A percentile compares a stretch with the other conserved stretches of the same genome.
These are phyloP conservation scores for Candida vartiovaarae DNA, from an alignment of 805 yeast species.

Conservation along the genomic window DNA sequence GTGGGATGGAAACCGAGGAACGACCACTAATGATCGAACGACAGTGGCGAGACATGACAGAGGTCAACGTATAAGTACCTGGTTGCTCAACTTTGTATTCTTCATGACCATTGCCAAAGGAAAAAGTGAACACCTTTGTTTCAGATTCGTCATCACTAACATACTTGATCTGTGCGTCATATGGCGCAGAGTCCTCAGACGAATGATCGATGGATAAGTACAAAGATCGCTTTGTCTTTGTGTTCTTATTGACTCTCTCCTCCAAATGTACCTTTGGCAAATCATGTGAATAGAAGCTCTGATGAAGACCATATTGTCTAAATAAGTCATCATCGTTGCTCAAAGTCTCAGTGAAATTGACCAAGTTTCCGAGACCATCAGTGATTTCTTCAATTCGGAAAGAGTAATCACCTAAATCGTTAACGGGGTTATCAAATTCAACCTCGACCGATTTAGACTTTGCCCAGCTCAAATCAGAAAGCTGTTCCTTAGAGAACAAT, in stretches of 20 bases:
- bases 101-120: constrained; percentile 24
- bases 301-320: constrained; percentile 31
- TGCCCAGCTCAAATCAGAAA: constrained; percentile 36
- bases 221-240: constrained; percentile 33
- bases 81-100: constrained; percentile 41
- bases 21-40: constrained; percentile 56
- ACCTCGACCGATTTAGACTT: constrained; percentile 36
- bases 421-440: constrained; percentile 34
- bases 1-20: constrained; percentile 46
- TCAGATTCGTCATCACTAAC: constrained; percentile 23
- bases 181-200: constrained; percentile 27
- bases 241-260: constrained; percentile 30
- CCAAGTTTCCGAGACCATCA: constrained; percentile 61
- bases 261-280: constrained; percentile 44
- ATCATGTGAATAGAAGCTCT: constrained; percentile 46
- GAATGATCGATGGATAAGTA: constrained; percentile 26
- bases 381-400: constrained; percentile 50
- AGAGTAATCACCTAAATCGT: constrained; percentile 44
- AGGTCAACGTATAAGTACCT: constrained; percentile 56
- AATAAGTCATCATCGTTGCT: constrained; percentile 21
- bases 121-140: constrained; percentile 15
- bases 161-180: constrained; percentile 27
- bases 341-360: constrained; percentile 32
- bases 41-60: constrained; percentile 57
- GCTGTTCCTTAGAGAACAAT: constrained; percentile 26